phyloP scores from a whole-genome alignment of 1,284 basidiomycete species.

The Naganishia sp. region DNA sequence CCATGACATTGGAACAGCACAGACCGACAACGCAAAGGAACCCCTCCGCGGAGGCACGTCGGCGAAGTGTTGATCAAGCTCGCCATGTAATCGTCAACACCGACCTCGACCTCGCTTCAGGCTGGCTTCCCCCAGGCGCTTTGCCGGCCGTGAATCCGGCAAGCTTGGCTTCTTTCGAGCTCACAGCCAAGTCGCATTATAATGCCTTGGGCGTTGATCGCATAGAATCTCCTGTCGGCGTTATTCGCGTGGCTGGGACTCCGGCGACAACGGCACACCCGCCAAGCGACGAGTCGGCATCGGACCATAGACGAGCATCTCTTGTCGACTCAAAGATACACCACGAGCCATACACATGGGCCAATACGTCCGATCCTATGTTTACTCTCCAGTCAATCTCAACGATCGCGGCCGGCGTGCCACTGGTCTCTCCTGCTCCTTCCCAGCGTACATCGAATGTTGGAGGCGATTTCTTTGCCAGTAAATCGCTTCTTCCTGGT shows the following conservation, averaged over 20 bases:
- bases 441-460: conserved; percentile 12
- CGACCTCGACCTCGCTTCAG: conserved; percentile 4
- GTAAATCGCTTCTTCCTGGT: conserved; percentile 19
- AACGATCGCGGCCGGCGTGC: conserved; percentile 38
- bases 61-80: conserved; percentile 23
- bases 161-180: conserved; percentile 9
- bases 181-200: conserved; percentile 23
- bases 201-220: conserved; percentile 16
- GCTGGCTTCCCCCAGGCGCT: conserved; percentile 30
- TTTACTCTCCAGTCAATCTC: conserved; percentile 43
- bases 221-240: conserved; percentile 14
- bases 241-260: conserved; percentile 8
- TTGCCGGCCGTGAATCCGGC: conserved; percentile 27
- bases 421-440: conserved; percentile 36
- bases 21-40: background rate
- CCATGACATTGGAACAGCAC: conserved; percentile 19
- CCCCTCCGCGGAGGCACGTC: conserved; percentile 1
- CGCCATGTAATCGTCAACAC: background rate
- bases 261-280: background rate
- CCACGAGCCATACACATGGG: conserved; percentile 18
- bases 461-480: conserved; percentile 31
- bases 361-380: conserved; percentile 33
- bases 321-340: background rate
- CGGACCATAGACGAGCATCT: conserved; percentile 1
- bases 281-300: background rate